phyloP scores from a whole-genome alignment of 1,284 basidiomycete species.

The Naganishia liquefaciens region DNA sequence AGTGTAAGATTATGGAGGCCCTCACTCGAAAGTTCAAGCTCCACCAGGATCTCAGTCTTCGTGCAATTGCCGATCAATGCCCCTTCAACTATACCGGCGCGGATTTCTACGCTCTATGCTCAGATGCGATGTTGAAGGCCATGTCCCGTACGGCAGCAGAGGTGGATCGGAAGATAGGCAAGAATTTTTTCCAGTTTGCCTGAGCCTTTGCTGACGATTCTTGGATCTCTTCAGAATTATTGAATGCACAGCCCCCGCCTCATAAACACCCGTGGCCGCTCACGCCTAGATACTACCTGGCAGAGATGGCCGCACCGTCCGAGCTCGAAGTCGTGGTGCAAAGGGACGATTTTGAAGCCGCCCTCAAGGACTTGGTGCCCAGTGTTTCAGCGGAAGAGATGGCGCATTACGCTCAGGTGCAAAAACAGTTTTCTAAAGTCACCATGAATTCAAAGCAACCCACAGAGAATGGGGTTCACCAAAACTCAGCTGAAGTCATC shows the following conservation, averaged over 20 bases:
- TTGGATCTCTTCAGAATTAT: constrained; percentile 23
- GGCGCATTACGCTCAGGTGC: constrained; percentile 77
- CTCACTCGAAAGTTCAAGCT: constrained; percentile 90
- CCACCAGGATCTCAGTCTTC: constrained; percentile 68
- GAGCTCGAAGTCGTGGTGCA: constrained; percentile 78
- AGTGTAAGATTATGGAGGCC: constrained; percentile 83
- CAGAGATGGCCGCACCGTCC: constrained; percentile 71
- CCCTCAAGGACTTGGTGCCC: constrained; percentile 75
- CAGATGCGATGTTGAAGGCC: constrained; percentile 92
- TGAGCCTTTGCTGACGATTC: not conserved
- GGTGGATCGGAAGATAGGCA: constrained; percentile 72
- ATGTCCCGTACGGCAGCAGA: constrained; percentile 85
- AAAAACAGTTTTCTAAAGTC: constrained; percentile 61
- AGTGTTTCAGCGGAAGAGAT: constrained; percentile 88
- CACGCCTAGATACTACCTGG: constrained; percentile 89
- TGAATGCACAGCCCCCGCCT: constrained; percentile 51
- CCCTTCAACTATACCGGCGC: constrained; percentile 95
- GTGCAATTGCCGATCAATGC: constrained; percentile 69
- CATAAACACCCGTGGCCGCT: constrained; percentile 70
- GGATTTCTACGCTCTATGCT: constrained; percentile 96
- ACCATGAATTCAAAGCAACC: constrained; percentile 33
- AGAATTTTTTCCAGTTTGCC: constrained; percentile 32
- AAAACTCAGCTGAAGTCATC: not conserved
- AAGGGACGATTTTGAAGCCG: constrained; percentile 71
- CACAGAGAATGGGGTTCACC: constrained; percentile 17